Base-by-base conservation (phyloP, 139 green algal species). In the Chlorella sp. region DNA sequence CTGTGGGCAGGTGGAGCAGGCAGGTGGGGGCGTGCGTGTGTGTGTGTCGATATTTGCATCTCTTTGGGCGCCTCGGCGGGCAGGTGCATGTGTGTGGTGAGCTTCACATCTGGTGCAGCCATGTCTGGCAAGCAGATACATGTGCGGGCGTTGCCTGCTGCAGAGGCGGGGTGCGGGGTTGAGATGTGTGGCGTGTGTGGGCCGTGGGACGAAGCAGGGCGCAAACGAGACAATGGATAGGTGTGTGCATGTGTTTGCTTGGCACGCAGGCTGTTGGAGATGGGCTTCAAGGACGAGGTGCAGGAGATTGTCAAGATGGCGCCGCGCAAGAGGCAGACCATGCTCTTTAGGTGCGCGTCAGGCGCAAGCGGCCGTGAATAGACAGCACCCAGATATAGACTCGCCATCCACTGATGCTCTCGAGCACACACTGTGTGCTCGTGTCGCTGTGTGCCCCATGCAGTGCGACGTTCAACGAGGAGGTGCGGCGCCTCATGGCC, bases 321-420 rank as follows among this genome's bases (percentile, higher is more conserved):
- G 27, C 95, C 95, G n/a, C 77, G 79, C 55, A 85, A 89, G 74
- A 83, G 95, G 4, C 95, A 99, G 85, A 98, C 95, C 22, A 84
- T 99, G 81, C 86, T 98, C 23, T 99, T 97, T 82, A 91, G 80
- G 64, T 70, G 30, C 4, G 65, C 55, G n/a, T n/a, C n/a, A n/a
- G n/a, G n/a, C n/a, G n/a, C n/a, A n/a, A n/a, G n/a, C n/a, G n/a
- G n/a, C n/a, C n/a, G n/a, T n/a, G n/a, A n/a, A n/a, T n/a, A n/a
- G n/a, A n/a, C n/a, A n/a, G n/a, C n/a, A n/a, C n/a, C n/a, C n/a
- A n/a, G n/a, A n/a, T n/a, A n/a, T n/a, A n/a, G n/a, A n/a, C n/a
- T n/a, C n/a, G n/a, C n/a, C n/a, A n/a, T n/a, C n/a, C n/a, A n/a
- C n/a, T n/a, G n/a, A n/a, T n/a, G n/a, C n/a, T n/a, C n/a, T n/a